Evolutionary conservation across 495 filamentous ascomycete genomes (phyloP).

Genomic region (Annulohypoxylon stygium): DNA sequence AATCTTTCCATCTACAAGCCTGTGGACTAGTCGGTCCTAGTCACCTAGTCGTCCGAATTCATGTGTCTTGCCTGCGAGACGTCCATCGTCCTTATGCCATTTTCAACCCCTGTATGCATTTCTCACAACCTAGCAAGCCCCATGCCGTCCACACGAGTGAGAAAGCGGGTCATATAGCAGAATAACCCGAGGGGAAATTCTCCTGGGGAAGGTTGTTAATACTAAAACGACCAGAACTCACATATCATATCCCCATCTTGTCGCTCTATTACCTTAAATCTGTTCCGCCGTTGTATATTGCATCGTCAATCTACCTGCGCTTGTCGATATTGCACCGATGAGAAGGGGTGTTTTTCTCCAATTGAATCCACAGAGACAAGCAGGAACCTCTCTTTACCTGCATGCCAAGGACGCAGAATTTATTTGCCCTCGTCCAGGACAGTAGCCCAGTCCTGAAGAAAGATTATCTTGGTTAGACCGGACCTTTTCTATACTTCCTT

Average conservation of each 20-base stretch:
- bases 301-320: conserved; percentile 51
- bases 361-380: conserved; percentile 48
- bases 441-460: conserved; percentile 48
- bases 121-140: conserved; percentile 35
- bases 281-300: conserved; percentile 53
- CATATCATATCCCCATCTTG: conserved; percentile 41
- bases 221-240: conserved; percentile 44
- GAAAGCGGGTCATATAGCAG: conserved; percentile 51
- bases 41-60: conserved; percentile 31
- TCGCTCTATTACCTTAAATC: conserved; percentile 40
- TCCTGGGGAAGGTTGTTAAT: conserved; percentile 38
- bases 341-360: conserved; percentile 48
- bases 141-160: conserved; percentile 46
- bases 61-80: conserved; percentile 25
- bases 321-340: conserved; percentile 51
- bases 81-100: conserved; percentile 40
- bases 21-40: conserved; percentile 42
- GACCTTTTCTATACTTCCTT: conserved; percentile 53
- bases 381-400: conserved; percentile 51
- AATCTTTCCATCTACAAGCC: conserved; percentile 30
- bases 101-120: conserved; percentile 36
- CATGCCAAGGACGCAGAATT: conserved; percentile 53
- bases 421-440: conserved; percentile 46
- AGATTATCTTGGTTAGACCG: conserved; percentile 51
- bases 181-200: conserved; percentile 43